These are phyloP conservation scores for Podospora pseudopauciseta DNA, from an alignment of 495 filamentous ascomycete genomes.

Conservation along the genomic window DNA sequence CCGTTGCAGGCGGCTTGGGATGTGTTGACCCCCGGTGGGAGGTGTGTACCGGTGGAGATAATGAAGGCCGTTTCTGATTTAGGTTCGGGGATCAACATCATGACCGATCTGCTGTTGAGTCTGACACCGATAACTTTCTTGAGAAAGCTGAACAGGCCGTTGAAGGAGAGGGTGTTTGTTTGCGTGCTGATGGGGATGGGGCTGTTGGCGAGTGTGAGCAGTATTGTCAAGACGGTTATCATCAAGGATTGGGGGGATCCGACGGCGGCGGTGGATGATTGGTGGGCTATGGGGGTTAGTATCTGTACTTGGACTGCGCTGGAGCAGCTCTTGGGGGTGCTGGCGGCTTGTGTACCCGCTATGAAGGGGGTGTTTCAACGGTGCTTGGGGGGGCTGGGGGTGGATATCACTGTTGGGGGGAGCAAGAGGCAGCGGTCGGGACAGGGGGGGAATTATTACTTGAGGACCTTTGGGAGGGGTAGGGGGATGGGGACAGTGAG, in stretches of 20 bases:
- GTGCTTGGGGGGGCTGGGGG: constrained; percentile 18
- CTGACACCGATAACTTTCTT: constrained; percentile 26
- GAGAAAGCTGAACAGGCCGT: constrained; percentile 26
- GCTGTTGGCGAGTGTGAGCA: constrained; percentile 22
- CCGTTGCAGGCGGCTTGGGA: constrained; percentile 27
- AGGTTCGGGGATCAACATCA: constrained; percentile 26
- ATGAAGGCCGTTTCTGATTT: constrained; percentile 23
- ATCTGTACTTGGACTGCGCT: constrained; percentile 28
- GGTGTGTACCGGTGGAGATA: constrained; percentile 20
- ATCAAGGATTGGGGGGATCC: constrained; percentile 22
- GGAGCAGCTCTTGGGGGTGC: constrained; percentile 26
- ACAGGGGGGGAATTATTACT: constrained; percentile 10
- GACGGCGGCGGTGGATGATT: constrained; percentile 12
- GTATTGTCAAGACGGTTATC: constrained; percentile 28
- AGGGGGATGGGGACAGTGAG: neutral
- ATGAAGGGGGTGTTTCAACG: constrained; percentile 24
- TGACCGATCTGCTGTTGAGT: constrained; percentile 27
- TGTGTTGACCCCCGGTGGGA: constrained; percentile 4
- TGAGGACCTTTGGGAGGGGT: neutral
- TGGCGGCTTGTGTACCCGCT: constrained; percentile 29
- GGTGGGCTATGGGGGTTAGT: constrained; percentile 19
- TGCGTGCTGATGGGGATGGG: constrained; percentile 31
- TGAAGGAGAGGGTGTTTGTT: constrained; percentile 29
- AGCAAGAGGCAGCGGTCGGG: constrained; percentile 4
- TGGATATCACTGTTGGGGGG: constrained; percentile 20